phyloP scores from a whole-genome alignment of 768 basidiomycete species.

The Rhizopogon sp. region DNA sequence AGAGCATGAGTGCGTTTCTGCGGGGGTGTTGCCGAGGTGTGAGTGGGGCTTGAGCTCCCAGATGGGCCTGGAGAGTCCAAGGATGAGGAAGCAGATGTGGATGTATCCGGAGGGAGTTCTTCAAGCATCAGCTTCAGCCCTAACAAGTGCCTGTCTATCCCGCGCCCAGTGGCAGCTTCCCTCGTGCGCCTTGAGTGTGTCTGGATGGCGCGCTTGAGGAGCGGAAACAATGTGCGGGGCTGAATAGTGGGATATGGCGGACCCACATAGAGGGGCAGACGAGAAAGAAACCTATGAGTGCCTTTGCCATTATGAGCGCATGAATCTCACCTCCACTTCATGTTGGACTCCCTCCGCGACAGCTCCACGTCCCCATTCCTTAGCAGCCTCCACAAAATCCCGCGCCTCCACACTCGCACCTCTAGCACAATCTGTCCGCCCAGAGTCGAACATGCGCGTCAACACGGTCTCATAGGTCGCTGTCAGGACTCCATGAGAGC shows the following conservation, averaged over 20 bases:
- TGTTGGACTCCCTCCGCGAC: no score
- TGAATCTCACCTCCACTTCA: background rate
- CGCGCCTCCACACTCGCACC: conserved; percentile 65
- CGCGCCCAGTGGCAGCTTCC: conserved; percentile 74
- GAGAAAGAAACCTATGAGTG: conserved; percentile 4
- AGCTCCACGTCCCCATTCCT: background rate
- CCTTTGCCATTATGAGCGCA: background rate
- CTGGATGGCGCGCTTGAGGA: conserved; percentile 64
- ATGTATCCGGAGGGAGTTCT: background rate
- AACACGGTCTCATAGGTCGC: conserved; percentile 93
- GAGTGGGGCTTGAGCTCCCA: conserved; percentile 14
- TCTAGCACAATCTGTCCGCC: conserved; percentile 80
- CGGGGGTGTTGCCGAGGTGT: conserved; percentile 45
- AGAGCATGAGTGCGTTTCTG: conserved; percentile 27
- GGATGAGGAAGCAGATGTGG: background rate
- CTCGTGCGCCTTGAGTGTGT: conserved; percentile 70
- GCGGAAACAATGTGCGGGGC: conserved; percentile 30
- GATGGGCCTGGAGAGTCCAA: background rate
- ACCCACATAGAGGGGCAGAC: conserved; percentile 24
- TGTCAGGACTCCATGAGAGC: conserved; percentile 67
- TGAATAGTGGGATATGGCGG: conserved; percentile 4
- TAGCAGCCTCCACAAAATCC: conserved; percentile 15
- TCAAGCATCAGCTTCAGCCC: conserved; percentile 68
- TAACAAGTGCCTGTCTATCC: conserved; percentile 89
- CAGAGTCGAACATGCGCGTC: conserved; percentile 81